Conservation (phyloP, 805 yeast genomes). For the Cyberlindnera bimundalis region DNA sequence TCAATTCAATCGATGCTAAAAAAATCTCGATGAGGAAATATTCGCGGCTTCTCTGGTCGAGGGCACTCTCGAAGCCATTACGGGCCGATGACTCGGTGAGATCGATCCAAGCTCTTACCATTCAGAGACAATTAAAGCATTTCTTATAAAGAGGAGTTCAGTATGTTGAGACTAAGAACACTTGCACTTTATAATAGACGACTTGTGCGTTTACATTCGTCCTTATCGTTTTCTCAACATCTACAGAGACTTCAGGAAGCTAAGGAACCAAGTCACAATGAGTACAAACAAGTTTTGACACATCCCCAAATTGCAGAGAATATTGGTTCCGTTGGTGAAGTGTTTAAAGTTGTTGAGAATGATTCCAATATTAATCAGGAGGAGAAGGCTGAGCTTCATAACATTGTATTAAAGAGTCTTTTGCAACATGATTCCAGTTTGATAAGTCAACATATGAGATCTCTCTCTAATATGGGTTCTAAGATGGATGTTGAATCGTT, state of each 20-base stretch:
- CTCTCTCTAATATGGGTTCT: constrained; percentile 24
- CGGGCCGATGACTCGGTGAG: no score
- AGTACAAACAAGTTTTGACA: constrained; percentile 3
- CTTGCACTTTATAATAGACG: background rate
- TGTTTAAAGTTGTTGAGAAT: constrained; percentile 6
- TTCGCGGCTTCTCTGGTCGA: no score
- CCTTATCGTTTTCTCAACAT: background rate
- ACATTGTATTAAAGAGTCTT: constrained; percentile 22
- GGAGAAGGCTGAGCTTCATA: constrained; percentile 17
- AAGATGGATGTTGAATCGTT: constrained; percentile 26
- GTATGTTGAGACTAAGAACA: background rate
- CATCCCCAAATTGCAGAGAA: constrained; percentile 8
- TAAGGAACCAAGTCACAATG: background rate
- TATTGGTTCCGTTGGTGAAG: constrained; percentile 7
- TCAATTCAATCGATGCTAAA: no score
- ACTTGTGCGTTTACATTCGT: background rate
- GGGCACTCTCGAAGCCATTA: no score
- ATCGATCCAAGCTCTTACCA: no score
- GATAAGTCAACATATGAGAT: constrained; percentile 30
- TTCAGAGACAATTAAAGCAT: no score
- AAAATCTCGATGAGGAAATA: no score
- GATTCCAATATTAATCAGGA: background rate
- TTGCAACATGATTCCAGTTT: constrained; percentile 31
- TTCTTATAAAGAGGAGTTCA: no score
- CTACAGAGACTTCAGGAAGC: background rate